These are phyloP conservation scores for Epichloe glyceriae DNA, from an alignment of 2,329 filamentous ascomycete species.

Conservation along the genomic window DNA sequence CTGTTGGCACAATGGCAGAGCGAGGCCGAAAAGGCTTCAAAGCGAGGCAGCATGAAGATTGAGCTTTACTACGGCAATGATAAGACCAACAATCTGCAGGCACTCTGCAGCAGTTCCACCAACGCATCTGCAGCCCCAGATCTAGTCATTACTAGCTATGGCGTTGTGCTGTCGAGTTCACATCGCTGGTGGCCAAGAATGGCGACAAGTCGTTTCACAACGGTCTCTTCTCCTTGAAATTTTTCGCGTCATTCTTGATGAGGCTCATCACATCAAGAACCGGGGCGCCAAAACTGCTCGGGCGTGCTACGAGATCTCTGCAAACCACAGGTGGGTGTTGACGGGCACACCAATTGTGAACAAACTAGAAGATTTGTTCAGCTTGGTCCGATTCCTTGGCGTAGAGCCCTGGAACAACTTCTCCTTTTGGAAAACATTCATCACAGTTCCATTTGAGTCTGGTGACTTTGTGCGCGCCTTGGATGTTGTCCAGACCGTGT, in stretches of 20 bases:
- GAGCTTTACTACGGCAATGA: slow-evolving; percentile 89
- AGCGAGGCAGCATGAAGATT: slow-evolving; percentile 66
- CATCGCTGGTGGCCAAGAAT: slow-evolving; percentile 51
- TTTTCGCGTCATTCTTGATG: slow-evolving; percentile 93
- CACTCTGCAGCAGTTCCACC: slow-evolving; percentile 62
- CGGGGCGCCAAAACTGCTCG: slow-evolving; percentile 84
- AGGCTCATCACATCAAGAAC: slow-evolving; percentile 88
- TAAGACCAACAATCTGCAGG: slow-evolving; percentile 65
- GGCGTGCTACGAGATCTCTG: slow-evolving; percentile 82
- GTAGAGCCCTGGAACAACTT: slow-evolving; percentile 99
- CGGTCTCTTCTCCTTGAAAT: slow-evolving; percentile 82
- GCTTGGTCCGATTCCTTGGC: slow-evolving; percentile 77
- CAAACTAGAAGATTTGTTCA: slow-evolving; percentile 86
- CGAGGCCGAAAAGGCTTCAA: slow-evolving; percentile 83
- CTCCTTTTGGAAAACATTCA: slow-evolving; percentile 98
- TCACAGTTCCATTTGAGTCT: slow-evolving; percentile 91
- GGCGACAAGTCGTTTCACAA: slow-evolving; percentile 52
- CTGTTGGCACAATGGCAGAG: slow-evolving; percentile 94
- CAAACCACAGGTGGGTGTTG: slow-evolving; percentile 79
- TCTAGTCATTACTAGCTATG: slow-evolving; percentile 90
- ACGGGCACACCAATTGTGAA: slow-evolving; percentile 97
- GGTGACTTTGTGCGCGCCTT: slow-evolving; percentile 87
- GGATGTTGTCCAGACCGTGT: slow-evolving; percentile 91
- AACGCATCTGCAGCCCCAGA: slow-evolving; percentile 71
- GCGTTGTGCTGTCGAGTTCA: slow-evolving; percentile 76